These are phyloP conservation scores for Kazachstania psychrophila DNA, from an alignment of 805 yeast genomes.

Conservation along the genomic window DNA sequence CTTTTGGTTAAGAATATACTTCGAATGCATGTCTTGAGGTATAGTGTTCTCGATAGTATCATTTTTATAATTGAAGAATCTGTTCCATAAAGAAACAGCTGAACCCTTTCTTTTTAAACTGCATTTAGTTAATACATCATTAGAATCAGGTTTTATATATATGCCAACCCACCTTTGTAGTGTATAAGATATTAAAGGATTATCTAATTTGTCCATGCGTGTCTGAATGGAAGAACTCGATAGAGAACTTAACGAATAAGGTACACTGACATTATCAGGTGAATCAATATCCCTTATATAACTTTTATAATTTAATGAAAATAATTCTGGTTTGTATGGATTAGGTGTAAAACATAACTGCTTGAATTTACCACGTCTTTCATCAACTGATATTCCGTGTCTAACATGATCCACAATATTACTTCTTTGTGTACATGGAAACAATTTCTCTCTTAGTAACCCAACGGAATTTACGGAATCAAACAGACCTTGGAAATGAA, in stretches of 20 bases:
- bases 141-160: no score
- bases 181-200: conserved; percentile 3
- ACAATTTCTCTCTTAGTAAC: conserved; percentile 44
- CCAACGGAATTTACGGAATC: conserved; percentile 67
- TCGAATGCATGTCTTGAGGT: no score
- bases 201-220: no score
- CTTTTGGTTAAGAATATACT: no score
- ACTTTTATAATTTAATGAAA: conserved; percentile 14
- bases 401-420: conserved; percentile 48
- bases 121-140: no score
- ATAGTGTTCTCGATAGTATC: no score
- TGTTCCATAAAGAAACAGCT: background rate
- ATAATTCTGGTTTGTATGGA: conserved; percentile 29
- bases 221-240: no score
- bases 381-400: conserved; percentile 62
- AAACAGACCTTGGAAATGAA: conserved; percentile 58
- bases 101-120: background rate
- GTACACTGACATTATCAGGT: no score
- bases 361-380: conserved; percentile 53
- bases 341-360: conserved; percentile 44
- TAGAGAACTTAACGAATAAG: background rate
- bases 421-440: conserved; percentile 47
- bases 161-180: conserved; percentile 3
- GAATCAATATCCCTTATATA: no score
- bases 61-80: background rate